Percentiles rank a stretch among this genome's conserved stretches.
Conservation (phyloP, 768 basidiomycete species). For the Leccinum disarticulatum region DNA sequence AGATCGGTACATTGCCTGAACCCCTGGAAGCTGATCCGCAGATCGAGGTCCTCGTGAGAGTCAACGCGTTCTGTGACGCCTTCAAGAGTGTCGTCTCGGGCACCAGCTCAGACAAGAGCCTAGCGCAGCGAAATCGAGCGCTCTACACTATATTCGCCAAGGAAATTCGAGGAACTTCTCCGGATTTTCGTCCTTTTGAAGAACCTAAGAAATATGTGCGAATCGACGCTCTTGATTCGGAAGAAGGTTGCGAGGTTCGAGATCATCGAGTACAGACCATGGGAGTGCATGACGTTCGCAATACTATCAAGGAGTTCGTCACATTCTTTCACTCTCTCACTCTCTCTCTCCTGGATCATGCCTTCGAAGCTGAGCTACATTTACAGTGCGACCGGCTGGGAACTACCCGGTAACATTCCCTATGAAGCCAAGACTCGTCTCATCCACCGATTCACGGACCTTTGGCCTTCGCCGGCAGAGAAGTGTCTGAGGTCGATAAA, state of each 20-base stretch:
- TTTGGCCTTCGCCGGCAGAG: too few relatives aligned
- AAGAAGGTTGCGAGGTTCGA: background rate
- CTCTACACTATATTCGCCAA: conserved; percentile 35
- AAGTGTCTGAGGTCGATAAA: too few relatives aligned
- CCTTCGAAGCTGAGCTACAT: too few relatives aligned
- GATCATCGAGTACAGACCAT: conserved; percentile 16
- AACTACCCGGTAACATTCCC: too few relatives aligned
- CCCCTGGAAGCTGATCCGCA: conserved; percentile 39
- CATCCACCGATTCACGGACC: too few relatives aligned
- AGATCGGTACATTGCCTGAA: conserved; percentile 42
- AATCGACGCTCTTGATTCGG: conserved; percentile 14
- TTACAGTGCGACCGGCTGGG: too few relatives aligned
- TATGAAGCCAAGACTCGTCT: too few relatives aligned
- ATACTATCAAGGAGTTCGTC: conserved; percentile 37
- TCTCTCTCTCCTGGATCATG: too few relatives aligned
- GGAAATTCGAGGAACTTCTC: conserved; percentile 38
- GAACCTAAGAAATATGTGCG: conserved; percentile 4
- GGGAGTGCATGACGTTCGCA: conserved; percentile 35
- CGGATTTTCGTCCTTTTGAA: conserved; percentile 41
- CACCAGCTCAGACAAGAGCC: conserved; percentile 30
- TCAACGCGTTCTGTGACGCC: conserved; percentile 46
- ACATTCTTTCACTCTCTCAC: background rate
- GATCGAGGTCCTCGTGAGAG: conserved; percentile 44
- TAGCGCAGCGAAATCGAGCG: conserved; percentile 37
- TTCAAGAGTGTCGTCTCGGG: conserved; percentile 37